Conservation (phyloP, 2,329 filamentous ascomycete species). For the Talaromyces sp. region DNA sequence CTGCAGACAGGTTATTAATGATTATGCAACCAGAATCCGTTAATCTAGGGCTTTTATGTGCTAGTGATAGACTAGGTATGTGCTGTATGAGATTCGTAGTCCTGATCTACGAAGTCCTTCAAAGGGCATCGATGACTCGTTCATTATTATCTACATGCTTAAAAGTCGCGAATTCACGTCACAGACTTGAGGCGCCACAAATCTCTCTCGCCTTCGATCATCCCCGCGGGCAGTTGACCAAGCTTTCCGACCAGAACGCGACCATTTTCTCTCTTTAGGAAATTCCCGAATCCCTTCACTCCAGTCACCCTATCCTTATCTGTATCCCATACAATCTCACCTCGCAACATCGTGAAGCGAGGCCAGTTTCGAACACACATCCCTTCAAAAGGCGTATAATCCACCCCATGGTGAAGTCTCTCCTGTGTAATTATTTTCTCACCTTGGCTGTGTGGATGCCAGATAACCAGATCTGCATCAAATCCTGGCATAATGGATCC, state of each 20-base stretch:
- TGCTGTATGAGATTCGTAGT: not conserved
- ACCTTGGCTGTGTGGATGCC: constrained; percentile 46
- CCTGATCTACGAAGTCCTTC: not conserved
- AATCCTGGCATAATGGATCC: constrained; percentile 50
- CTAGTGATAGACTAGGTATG: not conserved
- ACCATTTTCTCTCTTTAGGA: constrained; percentile 26
- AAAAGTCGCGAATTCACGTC: not conserved
- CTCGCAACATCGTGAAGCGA: constrained; percentile 58
- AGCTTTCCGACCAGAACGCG: constrained; percentile 13
- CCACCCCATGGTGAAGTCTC: constrained; percentile 59
- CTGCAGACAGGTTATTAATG: no score
- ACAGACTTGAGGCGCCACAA: constrained; percentile 11
- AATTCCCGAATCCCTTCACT: constrained; percentile 49
- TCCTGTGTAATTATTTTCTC: constrained; percentile 36
- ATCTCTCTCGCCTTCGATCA: constrained; percentile 16
- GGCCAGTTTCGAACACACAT: constrained; percentile 59
- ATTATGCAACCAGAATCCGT: no score
- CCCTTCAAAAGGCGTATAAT: constrained; percentile 63
- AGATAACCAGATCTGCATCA: constrained; percentile 58
- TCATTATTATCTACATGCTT: not conserved
- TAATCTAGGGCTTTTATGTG: not conserved
- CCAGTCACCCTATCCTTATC: constrained; percentile 49
- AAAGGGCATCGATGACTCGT: not conserved
- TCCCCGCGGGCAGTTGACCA: constrained; percentile 15
- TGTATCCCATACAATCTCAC: constrained; percentile 56